Percentiles rank a stretch among this genome's conserved stretches.
These are phyloP conservation scores for Pezicula rhizophila DNA, from an alignment of 2,329 filamentous ascomycete species.

Conservation along the genomic window DNA sequence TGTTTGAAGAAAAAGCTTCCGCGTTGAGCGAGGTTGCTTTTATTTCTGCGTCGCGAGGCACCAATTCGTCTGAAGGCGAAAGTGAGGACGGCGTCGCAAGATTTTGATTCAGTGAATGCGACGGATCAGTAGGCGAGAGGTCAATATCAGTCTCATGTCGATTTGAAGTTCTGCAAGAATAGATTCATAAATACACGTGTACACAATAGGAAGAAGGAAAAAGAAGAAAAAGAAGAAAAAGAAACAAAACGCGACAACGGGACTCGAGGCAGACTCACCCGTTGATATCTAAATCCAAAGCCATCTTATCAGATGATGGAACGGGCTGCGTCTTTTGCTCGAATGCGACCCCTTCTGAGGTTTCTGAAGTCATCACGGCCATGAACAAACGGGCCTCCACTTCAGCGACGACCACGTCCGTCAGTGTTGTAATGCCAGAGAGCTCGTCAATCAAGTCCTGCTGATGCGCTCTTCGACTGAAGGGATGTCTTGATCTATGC, in stretches of 20 bases:
- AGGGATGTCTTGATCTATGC: background rate
- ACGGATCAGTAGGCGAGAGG: conserved; percentile 13
- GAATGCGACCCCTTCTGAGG: conserved; percentile 27
- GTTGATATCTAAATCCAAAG: conserved; percentile 47
- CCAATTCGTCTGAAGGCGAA: conserved; percentile 7
- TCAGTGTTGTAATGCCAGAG: background rate
- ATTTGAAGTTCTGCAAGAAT: conserved; percentile 24
- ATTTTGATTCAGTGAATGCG: conserved; percentile 2
- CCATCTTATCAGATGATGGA: conserved; percentile 43
- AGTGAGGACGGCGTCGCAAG: conserved; percentile 1
- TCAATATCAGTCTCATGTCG: conserved; percentile 24
- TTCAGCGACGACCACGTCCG: conserved; percentile 9
- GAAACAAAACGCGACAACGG: conserved; percentile 17
- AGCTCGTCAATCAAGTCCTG: background rate
- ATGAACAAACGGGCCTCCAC: conserved; percentile 32
- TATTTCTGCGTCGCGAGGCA: conserved; percentile 8
- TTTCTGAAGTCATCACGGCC: conserved; percentile 48
- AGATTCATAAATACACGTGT: conserved; percentile 27
- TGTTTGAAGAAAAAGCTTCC: conserved; percentile 23
- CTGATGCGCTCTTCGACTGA: conserved; percentile 4
- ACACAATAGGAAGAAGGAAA: conserved; percentile 23
- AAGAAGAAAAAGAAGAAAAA: conserved; percentile 21
- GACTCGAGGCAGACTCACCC: conserved; percentile 46
- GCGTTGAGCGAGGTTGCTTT: conserved; percentile 18
- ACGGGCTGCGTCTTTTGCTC: conserved; percentile 46